Evolutionary conservation across 2,329 filamentous ascomycete species (phyloP), one percentile per base, ranked within the genome.

Genomic region (Ophiostoma australiae): DNA sequence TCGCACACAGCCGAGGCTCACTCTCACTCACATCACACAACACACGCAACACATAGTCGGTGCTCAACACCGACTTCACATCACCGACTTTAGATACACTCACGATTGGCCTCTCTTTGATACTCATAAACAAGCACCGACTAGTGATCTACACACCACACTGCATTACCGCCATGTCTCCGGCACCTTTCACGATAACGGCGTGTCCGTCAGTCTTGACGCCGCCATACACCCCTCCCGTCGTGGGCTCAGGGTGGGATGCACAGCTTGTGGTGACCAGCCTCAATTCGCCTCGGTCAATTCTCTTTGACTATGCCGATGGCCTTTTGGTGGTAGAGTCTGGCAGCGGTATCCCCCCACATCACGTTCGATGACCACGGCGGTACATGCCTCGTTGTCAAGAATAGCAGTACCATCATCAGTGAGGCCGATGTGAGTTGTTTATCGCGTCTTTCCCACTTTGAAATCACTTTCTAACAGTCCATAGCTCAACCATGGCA

Each of bases 401-500:
- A 27, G 52, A 58, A 58, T n/a, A 58, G 52, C n/a, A 58, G n/a
- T 23, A 11, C n/a, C 10, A 58, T 58, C 6, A 58, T 58, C n/a
- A 58, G 52, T 58, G 52, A 23, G n/a, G 8, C n/a, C 23, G 52
- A 58, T 58, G 52, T 58, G 52, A 58, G 52, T 23, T 27, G 0
- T 27, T 8, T n/a, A 4, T 27, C 13, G 4, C n/a, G 11, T 3
- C 3, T 27, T 58, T 23, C 4, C 1, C 52, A 23, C n/a, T 58
- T 27, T 3, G 2, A 10, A 4, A 23, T 58, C 8, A 58, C n/a
- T 11, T 58, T 27, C 52, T 58, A 27, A 58, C 8, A 27, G 23
- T 23, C 7, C n/a, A 11, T 55, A 86, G 83, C 79, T 88, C 23
- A 87, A 85, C 75, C 86, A 89, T 74, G 85, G 85, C 55, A 80